A percentile compares a stretch with the other conserved stretches of the same genome.
These are phyloP conservation scores for Kodamaea kaohsiungensis DNA, from an alignment of 805 yeast genomes.

Conservation along the genomic window DNA sequence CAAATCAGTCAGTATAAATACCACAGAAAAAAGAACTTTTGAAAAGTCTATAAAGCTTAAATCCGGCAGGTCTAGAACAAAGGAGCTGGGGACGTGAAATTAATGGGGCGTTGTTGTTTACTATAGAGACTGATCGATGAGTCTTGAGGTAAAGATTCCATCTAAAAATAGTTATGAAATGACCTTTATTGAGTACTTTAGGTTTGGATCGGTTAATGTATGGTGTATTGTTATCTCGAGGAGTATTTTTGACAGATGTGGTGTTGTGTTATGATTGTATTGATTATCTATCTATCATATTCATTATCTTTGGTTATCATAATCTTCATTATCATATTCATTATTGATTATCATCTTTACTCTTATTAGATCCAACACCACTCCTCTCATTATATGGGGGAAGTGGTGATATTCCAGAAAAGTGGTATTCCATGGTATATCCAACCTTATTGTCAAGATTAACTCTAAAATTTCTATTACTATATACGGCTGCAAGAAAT, in stretches of 20 bases:
- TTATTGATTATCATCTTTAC: no score
- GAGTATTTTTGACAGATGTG: not conserved
- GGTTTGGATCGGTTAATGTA: not conserved
- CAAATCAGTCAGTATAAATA: not conserved
- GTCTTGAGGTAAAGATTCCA: not conserved
- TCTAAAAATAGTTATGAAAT: not conserved
- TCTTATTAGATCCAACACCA: not conserved
- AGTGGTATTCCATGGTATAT: no score
- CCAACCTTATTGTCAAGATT: not conserved
- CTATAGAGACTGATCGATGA: slow-evolving; percentile 1
- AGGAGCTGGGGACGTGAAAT: not conserved
- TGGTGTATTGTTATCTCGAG: not conserved
- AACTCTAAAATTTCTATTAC: not conserved
- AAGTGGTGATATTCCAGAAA: no score
- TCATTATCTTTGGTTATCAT: no score
- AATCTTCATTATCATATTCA: no score
- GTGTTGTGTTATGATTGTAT: no score
- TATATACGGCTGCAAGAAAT: not conserved
- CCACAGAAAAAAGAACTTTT: not conserved
- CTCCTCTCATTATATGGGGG: no score
- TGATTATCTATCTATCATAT: no score
- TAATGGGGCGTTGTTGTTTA: not conserved
- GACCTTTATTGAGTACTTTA: not conserved
- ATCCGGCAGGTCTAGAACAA: not conserved
- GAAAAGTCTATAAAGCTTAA: slow-evolving; percentile 3